Evolutionary conservation across 768 basidiomycete species (phyloP).

Genomic region (Psilocybe tampanensis): DNA sequence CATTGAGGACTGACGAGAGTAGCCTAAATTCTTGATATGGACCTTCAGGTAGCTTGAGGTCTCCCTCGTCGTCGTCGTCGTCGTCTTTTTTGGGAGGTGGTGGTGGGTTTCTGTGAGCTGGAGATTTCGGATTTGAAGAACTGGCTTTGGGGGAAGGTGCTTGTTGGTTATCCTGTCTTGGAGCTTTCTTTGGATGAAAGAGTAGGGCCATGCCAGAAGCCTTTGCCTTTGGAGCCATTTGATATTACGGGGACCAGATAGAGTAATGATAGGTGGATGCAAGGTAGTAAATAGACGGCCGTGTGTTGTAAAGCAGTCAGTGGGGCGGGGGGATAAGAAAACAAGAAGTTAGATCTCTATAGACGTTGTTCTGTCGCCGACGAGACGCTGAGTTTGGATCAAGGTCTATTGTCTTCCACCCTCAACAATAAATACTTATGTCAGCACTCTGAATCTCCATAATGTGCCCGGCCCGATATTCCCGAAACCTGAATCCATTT

Average conservation of each 20-base stretch:
- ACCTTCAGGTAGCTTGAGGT: conserved; percentile 63
- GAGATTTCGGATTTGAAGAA: conserved; percentile 21
- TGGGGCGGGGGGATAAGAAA: background rate
- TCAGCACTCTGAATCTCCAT: no score
- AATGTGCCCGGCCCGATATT: background rate
- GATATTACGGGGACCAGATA: background rate
- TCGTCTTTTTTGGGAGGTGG: conserved; percentile 22
- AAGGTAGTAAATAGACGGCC: background rate
- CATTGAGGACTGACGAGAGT: conserved; percentile 77
- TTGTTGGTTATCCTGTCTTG: conserved; percentile 36
- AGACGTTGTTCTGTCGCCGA: background rate
- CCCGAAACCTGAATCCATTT: background rate
- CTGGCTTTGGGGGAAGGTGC: conserved; percentile 41
- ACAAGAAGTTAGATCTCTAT: background rate
- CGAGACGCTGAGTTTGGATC: background rate
- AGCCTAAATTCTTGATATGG: conserved; percentile 77
- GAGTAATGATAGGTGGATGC: no score
- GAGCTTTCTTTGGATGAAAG: conserved; percentile 71
- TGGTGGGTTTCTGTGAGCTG: conserved; percentile 36
- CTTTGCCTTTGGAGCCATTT: conserved; percentile 49
- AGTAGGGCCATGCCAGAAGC: conserved; percentile 48
- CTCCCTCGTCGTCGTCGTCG: conserved; percentile 51
- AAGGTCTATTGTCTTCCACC: background rate
- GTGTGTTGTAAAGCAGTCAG: background rate
- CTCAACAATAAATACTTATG: background rate